These are phyloP conservation scores for Chaetomidium leptoderma DNA, from an alignment of 495 filamentous ascomycete genomes.

Conservation along the genomic window DNA sequence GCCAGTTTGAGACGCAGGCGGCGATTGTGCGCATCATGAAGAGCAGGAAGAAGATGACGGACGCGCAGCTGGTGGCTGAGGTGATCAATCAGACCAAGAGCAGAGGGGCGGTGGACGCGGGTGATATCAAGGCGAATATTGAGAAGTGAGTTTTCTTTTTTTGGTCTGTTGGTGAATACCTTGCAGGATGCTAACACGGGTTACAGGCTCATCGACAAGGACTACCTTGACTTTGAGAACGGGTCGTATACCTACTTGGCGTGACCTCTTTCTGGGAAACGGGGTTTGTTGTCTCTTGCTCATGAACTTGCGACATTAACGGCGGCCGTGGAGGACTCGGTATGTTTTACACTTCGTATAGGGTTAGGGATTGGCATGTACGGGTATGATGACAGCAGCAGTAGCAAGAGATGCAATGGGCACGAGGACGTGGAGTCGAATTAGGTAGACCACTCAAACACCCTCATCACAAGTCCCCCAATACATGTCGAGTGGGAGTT, in stretches of 20 bases:
- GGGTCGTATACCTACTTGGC: slow-evolving; percentile 78
- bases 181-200: not conserved
- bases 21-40: slow-evolving; percentile 98
- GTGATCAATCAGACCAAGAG: slow-evolving; percentile 84
- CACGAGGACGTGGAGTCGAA: too few species aligned
- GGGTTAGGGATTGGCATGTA: too few species aligned
- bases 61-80: slow-evolving; percentile 75
- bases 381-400: too few species aligned
- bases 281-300: not conserved
- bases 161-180: not conserved
- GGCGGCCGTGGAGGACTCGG: not conserved
- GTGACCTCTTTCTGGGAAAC: slow-evolving; percentile 31
- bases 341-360: not conserved
- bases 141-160: slow-evolving; percentile 63
- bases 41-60: slow-evolving; percentile 78
- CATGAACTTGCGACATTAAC: too few species aligned
- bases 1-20: slow-evolving; percentile 93
- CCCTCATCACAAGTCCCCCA: too few species aligned
- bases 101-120: slow-evolving; percentile 74
- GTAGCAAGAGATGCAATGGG: too few species aligned
- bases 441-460: too few species aligned
- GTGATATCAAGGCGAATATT: slow-evolving; percentile 92
- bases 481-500: too few species aligned
- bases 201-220: slow-evolving; percentile 48
- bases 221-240: slow-evolving; percentile 76